phyloP scores from a whole-genome alignment of 176 grass and related monocot genomes.

The Oryza coarctata region DNA sequence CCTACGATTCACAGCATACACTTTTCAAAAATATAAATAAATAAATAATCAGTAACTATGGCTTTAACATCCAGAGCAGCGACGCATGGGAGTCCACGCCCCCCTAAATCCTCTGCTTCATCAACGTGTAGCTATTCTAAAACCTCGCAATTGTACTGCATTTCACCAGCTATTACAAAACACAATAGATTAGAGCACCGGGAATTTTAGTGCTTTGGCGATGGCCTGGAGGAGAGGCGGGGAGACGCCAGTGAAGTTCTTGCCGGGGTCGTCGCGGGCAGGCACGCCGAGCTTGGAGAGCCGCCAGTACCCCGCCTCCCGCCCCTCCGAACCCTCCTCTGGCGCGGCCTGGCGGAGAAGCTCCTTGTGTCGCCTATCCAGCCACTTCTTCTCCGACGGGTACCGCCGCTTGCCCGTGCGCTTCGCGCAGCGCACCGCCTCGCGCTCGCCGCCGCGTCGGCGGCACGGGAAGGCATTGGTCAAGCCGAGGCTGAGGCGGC shows the following conservation, averaged over 20 bases:
- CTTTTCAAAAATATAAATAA: too few relatives aligned
- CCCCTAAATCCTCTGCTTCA: not conserved
- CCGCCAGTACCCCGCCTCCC: conserved; percentile 73
- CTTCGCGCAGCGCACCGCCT: conserved; percentile 56
- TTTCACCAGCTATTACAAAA: not conserved
- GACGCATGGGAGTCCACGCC: not conserved
- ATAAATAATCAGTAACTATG: too few relatives aligned
- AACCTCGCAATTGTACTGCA: not conserved
- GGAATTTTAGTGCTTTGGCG: conserved; percentile 88
- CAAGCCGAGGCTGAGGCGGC: not conserved
- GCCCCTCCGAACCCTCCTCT: conserved; percentile 38
- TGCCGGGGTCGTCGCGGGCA: conserved; percentile 80
- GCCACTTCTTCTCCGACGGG: conserved; percentile 92
- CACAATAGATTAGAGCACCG: conserved; percentile 32
- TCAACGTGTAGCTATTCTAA: not conserved
- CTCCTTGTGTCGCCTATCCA: conserved; percentile 51
- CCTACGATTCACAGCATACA: not conserved
- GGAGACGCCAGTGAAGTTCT: conserved; percentile 74
- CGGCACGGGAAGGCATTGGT: conserved; percentile 16
- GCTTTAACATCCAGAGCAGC: not conserved
- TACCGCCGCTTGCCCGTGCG: conserved; percentile 86
- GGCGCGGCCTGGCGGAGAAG: conserved; percentile 41
- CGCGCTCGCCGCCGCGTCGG: conserved; percentile 2
- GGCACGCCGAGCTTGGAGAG: conserved; percentile 81
- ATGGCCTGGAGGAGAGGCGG: conserved; percentile 81